Conservation (phyloP, 176 grass and related monocot genomes). For the Zizania latifolia region DNA sequence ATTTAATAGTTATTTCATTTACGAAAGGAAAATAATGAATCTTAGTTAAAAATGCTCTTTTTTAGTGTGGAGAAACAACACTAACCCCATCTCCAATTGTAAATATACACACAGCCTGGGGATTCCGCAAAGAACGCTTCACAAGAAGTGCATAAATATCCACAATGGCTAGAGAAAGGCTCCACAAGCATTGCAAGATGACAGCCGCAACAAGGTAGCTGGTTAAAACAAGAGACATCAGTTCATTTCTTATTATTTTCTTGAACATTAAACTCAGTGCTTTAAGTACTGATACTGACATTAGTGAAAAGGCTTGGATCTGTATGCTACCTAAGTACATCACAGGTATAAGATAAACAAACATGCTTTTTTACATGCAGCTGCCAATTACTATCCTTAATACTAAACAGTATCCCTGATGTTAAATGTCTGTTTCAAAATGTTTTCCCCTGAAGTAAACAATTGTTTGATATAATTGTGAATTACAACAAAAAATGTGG, state of each 20-base stretch:
- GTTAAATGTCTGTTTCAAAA: neutral
- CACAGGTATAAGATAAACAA: neutral
- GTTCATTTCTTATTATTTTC: slow-evolving; percentile 4
- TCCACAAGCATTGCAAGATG: slow-evolving; percentile 88
- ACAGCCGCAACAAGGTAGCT: slow-evolving; percentile 82
- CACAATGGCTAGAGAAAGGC: slow-evolving; percentile 70
- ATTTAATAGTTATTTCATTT: neutral
- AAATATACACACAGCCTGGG: slow-evolving; percentile 57
- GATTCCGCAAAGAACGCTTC: slow-evolving; percentile 65
- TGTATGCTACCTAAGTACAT: neutral
- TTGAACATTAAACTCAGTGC: neutral
- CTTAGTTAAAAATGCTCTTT: neutral
- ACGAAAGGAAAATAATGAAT: neutral
- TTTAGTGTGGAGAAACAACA: neutral
- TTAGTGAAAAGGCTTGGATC: neutral
- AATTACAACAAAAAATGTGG: neutral
- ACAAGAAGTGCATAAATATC: slow-evolving; percentile 92
- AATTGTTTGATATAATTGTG: neutral
- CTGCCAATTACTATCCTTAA: neutral
- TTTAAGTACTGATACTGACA: neutral
- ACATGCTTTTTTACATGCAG: neutral
- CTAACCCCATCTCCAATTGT: slow-evolving; percentile 75
- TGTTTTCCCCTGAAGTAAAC: neutral
- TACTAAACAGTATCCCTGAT: neutral
- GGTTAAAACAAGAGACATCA: slow-evolving; percentile 21